A percentile compares a stretch with the other conserved stretches of the same genome.
phyloP scores from a whole-genome alignment of 495 filamentous ascomycete genomes.

The Lasiosphaeria hispida region DNA sequence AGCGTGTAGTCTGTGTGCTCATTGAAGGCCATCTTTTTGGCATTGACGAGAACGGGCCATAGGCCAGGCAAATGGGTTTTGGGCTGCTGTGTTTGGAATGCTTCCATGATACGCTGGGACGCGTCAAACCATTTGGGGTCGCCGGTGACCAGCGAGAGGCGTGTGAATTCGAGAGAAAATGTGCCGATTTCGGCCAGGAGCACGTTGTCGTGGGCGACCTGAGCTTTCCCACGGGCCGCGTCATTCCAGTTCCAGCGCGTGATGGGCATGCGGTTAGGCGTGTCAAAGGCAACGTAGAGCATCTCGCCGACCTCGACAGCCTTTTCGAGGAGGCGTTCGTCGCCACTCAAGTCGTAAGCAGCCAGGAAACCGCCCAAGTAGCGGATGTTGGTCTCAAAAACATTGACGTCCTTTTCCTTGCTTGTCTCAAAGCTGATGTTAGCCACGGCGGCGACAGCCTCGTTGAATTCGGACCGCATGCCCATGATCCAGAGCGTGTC shows the following conservation, averaged over 20 bases:
- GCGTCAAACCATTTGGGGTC: constrained; percentile 85
- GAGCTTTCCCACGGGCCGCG: constrained; percentile 31
- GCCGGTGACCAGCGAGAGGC: constrained; percentile 77
- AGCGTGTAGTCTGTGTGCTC: constrained; percentile 56
- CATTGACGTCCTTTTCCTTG: constrained; percentile 54
- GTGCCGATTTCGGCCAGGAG: constrained; percentile 66
- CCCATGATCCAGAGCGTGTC: constrained; percentile 97
- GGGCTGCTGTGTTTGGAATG: constrained; percentile 64
- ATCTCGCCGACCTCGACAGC: constrained; percentile 80
- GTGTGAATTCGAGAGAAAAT: constrained; percentile 78
- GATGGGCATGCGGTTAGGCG: constrained; percentile 84
- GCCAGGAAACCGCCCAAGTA: constrained; percentile 76
- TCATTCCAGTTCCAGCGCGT: constrained; percentile 59
- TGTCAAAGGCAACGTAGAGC: constrained; percentile 84
- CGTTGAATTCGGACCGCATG: constrained; percentile 81
- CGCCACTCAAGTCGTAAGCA: constrained; percentile 71
- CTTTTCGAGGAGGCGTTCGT: constrained; percentile 69
- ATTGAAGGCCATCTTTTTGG: constrained; percentile 29
- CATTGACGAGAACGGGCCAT: constrained; percentile 42
- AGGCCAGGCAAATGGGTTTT: constrained; percentile 66
- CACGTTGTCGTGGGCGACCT: constrained; percentile 33
- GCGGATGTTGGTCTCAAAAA: constrained; percentile 80
- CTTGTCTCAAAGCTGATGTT: constrained; percentile 82
- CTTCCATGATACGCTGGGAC: constrained; percentile 72
- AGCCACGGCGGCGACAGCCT: constrained; percentile 72